Conservation (phyloP, 352 stramenopile genomes). For the Phytopythium ostracodes region DNA sequence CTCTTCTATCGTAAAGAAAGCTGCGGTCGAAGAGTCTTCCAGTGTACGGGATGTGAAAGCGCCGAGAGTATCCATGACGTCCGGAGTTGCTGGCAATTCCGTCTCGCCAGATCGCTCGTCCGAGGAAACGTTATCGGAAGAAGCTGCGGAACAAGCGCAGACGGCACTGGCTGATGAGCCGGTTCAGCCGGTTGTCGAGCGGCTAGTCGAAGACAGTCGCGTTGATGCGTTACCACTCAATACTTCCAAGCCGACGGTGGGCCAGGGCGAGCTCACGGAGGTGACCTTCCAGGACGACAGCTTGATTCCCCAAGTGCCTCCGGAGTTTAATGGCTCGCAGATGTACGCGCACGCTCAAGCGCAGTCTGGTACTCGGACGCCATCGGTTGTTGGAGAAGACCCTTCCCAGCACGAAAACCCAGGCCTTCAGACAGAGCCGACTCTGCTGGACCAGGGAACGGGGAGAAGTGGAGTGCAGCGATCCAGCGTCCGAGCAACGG, state of each 20-base stretch:
- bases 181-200: background rate
- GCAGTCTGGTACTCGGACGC: background rate
- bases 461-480: background rate
- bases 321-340: slow-evolving; percentile 5
- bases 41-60: background rate
- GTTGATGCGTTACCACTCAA: background rate
- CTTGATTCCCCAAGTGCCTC: background rate
- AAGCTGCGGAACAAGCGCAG: background rate
- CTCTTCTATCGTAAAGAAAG: background rate
- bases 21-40: background rate
- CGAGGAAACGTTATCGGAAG: background rate
- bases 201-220: background rate
- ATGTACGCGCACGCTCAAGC: background rate
- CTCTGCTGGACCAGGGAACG: no score
- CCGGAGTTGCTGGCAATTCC: background rate
- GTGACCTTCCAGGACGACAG: background rate
- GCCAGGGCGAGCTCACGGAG: background rate
- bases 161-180: background rate
- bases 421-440: background rate
- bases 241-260: no score
- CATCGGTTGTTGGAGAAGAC: background rate
- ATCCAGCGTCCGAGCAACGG: background rate
- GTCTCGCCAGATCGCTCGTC: background rate
- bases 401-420: background rate
- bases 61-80: background rate